Evolutionary conservation across 2,329 filamentous ascomycete genomes (phyloP).

Genomic region (Drechslerella stenobrocha): DNA sequence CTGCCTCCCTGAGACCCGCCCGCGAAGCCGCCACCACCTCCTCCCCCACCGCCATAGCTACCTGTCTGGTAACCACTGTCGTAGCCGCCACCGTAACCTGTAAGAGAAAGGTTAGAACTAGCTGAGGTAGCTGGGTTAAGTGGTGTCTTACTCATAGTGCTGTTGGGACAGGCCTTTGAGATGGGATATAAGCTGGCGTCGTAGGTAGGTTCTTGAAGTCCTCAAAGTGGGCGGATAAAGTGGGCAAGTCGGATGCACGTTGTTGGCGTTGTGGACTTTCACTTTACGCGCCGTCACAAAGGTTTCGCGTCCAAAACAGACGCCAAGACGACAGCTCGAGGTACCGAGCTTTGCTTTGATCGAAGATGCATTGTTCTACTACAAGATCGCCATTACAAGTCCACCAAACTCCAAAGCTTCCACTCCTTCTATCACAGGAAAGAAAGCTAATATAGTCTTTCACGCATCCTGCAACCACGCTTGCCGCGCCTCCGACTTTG

Average conservation of each 20-base stretch:
- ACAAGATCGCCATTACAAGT: conserved; percentile 21
- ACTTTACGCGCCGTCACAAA: conserved; percentile 37
- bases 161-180: background rate
- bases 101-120: background rate
- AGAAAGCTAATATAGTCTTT: background rate
- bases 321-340: conserved; percentile 29
- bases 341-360: conserved; percentile 1
- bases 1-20: conserved; percentile 50
- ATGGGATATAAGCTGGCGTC: no score
- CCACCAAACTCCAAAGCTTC: conserved; percentile 28
- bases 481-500: conserved; percentile 19
- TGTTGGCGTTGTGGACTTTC: conserved; percentile 15
- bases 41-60: conserved; percentile 41
- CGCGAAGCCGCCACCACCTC: conserved; percentile 49
- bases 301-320: conserved; percentile 47
- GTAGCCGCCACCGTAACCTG: conserved; percentile 43
- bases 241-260: background rate
- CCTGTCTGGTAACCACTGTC: conserved; percentile 46
- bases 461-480: conserved; percentile 29
- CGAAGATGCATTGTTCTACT: conserved; percentile 8
- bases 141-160: conserved; percentile 25
- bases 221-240: background rate
- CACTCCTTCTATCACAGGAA: background rate
- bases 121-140: background rate
- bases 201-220: background rate